Percentiles rank a stretch among this genome's conserved stretches.
These are phyloP conservation scores for Cyanodermella asteris DNA, from an alignment of 2,329 filamentous ascomycete species.

Conservation along the genomic window DNA sequence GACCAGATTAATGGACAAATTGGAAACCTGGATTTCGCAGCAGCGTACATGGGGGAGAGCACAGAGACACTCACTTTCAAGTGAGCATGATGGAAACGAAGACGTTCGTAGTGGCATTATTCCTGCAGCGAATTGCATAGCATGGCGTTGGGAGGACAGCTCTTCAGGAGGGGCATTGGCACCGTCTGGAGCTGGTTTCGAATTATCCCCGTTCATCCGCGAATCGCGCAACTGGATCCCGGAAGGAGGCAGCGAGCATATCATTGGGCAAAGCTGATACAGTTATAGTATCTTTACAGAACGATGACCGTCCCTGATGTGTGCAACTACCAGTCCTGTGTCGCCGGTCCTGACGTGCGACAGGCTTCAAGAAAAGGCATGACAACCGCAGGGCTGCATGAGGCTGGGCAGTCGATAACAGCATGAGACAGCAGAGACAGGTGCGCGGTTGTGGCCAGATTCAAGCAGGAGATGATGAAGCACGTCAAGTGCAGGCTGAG, in stretches of 20 bases:
- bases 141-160: not conserved
- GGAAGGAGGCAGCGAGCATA: too few relatives aligned
- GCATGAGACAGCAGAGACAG: too few relatives aligned
- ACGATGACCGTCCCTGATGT: not conserved
- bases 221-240: too few relatives aligned
- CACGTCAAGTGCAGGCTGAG: too few relatives aligned
- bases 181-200: not conserved
- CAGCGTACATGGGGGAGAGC: slow-evolving; percentile 17
- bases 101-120: not conserved
- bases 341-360: too few relatives aligned
- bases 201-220: not conserved
- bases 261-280: not conserved
- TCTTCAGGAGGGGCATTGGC: not conserved
- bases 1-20: slow-evolving; percentile 43
- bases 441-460: too few relatives aligned
- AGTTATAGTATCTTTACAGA: not conserved
- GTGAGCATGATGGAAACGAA: not conserved
- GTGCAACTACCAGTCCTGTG: too few relatives aligned
- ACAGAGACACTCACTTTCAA: slow-evolving; percentile 1
- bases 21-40: slow-evolving; percentile 40
- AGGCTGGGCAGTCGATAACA: too few relatives aligned
- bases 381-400: too few relatives aligned
- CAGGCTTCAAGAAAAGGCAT: too few relatives aligned
- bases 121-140: not conserved
- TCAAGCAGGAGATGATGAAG: too few relatives aligned